A percentile compares a stretch with the other conserved stretches of the same genome.
Conservation (phyloP, 1,139 yeast genomes). For the Pichia sp. region DNA sequence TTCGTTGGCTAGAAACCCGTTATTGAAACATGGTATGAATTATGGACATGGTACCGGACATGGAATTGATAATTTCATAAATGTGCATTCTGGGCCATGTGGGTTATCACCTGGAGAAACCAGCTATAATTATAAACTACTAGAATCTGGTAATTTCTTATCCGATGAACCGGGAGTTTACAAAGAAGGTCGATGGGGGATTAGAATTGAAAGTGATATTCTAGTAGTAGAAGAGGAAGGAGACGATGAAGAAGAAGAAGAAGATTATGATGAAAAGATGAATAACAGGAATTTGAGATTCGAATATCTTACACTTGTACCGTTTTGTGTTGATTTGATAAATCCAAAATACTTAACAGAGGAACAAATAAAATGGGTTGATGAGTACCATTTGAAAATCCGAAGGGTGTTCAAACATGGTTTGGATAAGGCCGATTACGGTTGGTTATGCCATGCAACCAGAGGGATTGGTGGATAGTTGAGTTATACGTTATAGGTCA, state of each 20-base stretch:
- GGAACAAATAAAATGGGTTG: constrained; percentile 48
- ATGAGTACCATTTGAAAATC: constrained; percentile 39
- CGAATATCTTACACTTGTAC: constrained; percentile 48
- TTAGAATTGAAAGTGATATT: constrained; percentile 47
- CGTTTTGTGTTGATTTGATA: constrained; percentile 45
- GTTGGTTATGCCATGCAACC: constrained; percentile 49
- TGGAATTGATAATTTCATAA: constrained; percentile 52
- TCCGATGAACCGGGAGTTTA: constrained; percentile 57
- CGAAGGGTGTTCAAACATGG: constrained; percentile 26
- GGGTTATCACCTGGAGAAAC: constrained; percentile 38
- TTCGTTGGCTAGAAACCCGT: constrained; percentile 44
- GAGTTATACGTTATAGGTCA: no score
- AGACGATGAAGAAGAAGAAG: constrained; percentile 11
- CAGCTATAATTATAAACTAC: constrained; percentile 27
- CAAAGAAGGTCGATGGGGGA: constrained; percentile 45
- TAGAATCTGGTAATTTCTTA: constrained; percentile 42
- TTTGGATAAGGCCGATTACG: constrained; percentile 32
- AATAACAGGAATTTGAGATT: constrained; percentile 34
- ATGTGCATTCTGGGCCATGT: constrained; percentile 53
- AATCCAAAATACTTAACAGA: constrained; percentile 33
- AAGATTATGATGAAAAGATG: background rate
- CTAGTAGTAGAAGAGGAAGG: constrained; percentile 32
- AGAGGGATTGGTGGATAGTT: background rate
- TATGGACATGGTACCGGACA: constrained; percentile 58
- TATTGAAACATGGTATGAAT: constrained; percentile 39